These are phyloP conservation scores for Acmispon strigosus DNA, from an alignment of 306 rosid genomes.

Conservation along the genomic window DNA sequence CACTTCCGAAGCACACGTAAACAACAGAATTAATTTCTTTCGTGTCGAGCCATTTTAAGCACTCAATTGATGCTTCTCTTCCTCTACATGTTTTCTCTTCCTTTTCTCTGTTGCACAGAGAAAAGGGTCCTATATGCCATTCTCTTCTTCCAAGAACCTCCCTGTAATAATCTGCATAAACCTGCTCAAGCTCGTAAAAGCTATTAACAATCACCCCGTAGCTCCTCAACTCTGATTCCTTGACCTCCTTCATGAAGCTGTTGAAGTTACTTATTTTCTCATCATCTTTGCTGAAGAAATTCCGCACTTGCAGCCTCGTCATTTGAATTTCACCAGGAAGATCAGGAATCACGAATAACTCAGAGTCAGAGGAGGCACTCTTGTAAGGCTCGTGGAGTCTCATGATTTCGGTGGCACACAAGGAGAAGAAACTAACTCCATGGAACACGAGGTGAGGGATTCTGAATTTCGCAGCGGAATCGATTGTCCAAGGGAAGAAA, in stretches of 20 bases:
- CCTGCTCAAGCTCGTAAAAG: conserved; percentile 50
- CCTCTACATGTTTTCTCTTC: background rate
- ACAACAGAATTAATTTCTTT: conserved; percentile 38
- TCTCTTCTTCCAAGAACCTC: conserved; percentile 30
- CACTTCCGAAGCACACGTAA: conserved; percentile 45
- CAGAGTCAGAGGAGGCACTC: conserved; percentile 34
- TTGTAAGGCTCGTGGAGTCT: conserved; percentile 17
- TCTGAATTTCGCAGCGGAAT: conserved; percentile 23
- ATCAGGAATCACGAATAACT: conserved; percentile 28
- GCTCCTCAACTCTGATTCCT: conserved; percentile 24
- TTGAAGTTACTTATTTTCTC: background rate
- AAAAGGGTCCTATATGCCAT: conserved; percentile 67
- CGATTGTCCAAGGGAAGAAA: conserved; percentile 27
- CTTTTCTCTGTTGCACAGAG: background rate
- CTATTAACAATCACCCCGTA: conserved; percentile 50
- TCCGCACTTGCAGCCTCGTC: conserved; percentile 11
- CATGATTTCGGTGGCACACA: conserved; percentile 3
- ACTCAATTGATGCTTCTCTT: conserved; percentile 2
- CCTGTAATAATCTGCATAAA: conserved; percentile 34
- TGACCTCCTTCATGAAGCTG: background rate
- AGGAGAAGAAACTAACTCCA: conserved; percentile 17
- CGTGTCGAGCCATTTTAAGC: conserved; percentile 30
- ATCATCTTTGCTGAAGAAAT: background rate
- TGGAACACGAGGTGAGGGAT: conserved; percentile 33
- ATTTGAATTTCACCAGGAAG: conserved; percentile 35